Conservation (phyloP, 352 stramenopile species). For the Globisporangium sylvaticum region DNA sequence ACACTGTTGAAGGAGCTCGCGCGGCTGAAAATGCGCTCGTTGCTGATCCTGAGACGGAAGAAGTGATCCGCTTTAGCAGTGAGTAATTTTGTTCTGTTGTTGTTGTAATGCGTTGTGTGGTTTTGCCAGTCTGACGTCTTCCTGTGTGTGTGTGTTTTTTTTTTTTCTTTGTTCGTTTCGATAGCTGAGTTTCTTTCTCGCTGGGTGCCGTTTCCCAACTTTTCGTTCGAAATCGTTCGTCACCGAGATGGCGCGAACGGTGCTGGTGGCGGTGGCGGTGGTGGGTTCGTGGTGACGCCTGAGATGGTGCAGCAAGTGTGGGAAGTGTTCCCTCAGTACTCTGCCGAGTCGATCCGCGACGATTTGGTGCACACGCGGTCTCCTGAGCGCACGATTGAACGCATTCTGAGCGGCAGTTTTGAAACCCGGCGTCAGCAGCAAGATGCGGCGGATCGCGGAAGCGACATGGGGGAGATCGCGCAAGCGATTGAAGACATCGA, state of each 20-base stretch:
- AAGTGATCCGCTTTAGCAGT: conserved; percentile 79
- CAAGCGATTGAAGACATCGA: conserved; percentile 35
- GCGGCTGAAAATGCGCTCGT: not conserved
- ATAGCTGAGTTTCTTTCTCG: conserved; percentile 65
- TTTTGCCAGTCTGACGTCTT: not conserved
- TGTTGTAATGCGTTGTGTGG: not conserved
- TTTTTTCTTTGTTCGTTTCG: not conserved
- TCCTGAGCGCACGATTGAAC: conserved; percentile 66
- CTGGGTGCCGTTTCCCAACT: conserved; percentile 65
- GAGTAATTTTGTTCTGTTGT: conserved; percentile 26
- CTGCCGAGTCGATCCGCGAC: conserved; percentile 42
- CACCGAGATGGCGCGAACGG: conserved; percentile 24
- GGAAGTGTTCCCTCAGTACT: conserved; percentile 75
- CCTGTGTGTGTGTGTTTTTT: conserved; percentile 12
- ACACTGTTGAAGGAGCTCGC: not conserved
- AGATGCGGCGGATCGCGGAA: conserved; percentile 7
- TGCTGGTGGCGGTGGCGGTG: conserved; percentile 9
- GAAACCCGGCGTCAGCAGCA: conserved; percentile 32
- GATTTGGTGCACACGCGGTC: conserved; percentile 58
- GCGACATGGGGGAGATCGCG: conserved; percentile 24
- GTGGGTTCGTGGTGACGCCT: conserved; percentile 49
- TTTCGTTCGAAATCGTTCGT: conserved; percentile 76
- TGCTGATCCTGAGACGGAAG: conserved; percentile 24
- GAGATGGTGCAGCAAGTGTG: conserved; percentile 75
- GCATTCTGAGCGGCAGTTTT: conserved; percentile 54